Evolutionary conservation across 345 rosid genomes (phyloP).

Genomic region (Crucihimalaya himalaica): DNA sequence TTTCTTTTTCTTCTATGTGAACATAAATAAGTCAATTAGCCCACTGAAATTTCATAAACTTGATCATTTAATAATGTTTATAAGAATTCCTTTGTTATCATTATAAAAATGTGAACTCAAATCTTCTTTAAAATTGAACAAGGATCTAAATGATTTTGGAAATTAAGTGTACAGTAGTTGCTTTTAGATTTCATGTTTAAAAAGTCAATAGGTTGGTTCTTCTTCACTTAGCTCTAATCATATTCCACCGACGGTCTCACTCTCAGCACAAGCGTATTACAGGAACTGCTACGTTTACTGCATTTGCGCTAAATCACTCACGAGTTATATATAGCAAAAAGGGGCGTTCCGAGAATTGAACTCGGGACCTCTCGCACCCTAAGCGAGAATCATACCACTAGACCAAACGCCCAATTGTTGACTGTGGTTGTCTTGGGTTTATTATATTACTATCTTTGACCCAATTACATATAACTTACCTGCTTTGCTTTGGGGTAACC

Average conservation of each 20-base stretch:
- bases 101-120: not conserved
- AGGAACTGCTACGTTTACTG: no score
- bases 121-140: no score
- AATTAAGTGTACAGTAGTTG: no score
- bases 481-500: not conserved
- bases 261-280: no score
- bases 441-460: not conserved
- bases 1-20: not conserved
- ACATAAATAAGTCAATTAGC: not conserved
- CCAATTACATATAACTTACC: not conserved
- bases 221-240: no score
- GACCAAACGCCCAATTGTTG: slow-evolving; percentile 67
- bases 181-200: no score
- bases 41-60: not conserved
- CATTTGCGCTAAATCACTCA: no score
- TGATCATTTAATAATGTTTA: not conserved
- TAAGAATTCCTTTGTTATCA: no score
- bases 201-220: not conserved
- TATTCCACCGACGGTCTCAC: no score
- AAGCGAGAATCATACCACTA: slow-evolving; percentile 95
- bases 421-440: no score
- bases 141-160: not conserved
- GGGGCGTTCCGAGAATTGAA: slow-evolving; percentile 80
- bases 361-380: slow-evolving; percentile 88
- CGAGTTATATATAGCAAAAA: no score